Percentiles rank a stretch among this genome's conserved stretches.
phyloP scores from a whole-genome alignment of 148 eudicot genomes.

The Chenopodium berlandieri region DNA sequence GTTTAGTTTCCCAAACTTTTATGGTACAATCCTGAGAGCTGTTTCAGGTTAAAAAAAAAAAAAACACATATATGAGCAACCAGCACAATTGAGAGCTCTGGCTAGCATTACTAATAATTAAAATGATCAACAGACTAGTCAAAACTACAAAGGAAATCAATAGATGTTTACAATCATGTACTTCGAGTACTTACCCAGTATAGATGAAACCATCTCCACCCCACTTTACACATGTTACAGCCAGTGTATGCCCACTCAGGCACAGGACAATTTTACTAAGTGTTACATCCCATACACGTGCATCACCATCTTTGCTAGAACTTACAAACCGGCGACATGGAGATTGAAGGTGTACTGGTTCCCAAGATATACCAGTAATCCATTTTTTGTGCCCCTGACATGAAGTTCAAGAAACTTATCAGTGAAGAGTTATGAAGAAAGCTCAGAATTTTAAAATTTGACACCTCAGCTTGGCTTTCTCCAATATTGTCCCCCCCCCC shows the following conservation, averaged over 20 bases:
- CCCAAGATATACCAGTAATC: slow-evolving; percentile 97
- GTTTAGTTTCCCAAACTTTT: slow-evolving; percentile 89
- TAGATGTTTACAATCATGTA: background rate
- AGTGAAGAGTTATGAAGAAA: slow-evolving; percentile 1
- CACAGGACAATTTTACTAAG: slow-evolving; percentile 58
- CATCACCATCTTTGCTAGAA: slow-evolving; percentile 98
- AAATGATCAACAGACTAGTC: background rate
- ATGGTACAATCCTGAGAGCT: slow-evolving; percentile 97
- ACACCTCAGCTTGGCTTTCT: background rate
- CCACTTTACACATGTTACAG: slow-evolving; percentile 97
- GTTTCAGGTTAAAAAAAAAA: slow-evolving; percentile 26
- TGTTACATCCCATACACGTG: slow-evolving; percentile 85
- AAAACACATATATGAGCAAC: slow-evolving; percentile 6
- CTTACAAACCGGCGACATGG: slow-evolving; percentile 93
- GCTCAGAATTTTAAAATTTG: background rate
- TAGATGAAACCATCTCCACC: slow-evolving; percentile 96
- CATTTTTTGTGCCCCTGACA: slow-evolving; percentile 96
- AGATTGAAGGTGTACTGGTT: slow-evolving; percentile 85
- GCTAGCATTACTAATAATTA: background rate
- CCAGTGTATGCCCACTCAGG: slow-evolving; percentile 89
- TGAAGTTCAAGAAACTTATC: background rate
- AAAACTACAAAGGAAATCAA: background rate
- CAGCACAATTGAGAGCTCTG: background rate
- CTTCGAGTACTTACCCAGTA: slow-evolving; percentile 64
- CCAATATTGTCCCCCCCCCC: background rate